Base-by-base conservation (phyloP, 164 flowering plant species). In the Paratinospora sagittata region DNA sequence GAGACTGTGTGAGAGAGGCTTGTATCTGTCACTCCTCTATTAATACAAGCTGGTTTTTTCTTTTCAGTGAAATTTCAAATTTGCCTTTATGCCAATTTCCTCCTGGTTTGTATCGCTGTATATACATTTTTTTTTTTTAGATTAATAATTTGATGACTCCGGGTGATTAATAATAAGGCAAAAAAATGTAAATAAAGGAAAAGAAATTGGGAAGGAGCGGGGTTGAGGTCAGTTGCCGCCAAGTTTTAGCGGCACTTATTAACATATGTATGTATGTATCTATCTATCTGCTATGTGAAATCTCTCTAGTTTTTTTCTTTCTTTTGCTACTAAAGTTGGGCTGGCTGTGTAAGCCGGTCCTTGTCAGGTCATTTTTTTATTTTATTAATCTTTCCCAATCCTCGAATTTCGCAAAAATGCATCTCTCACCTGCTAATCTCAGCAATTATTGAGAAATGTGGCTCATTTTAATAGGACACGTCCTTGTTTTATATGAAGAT, bases 1-100 rank as follows among this genome's bases (percentile, higher is more conserved):
- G 23, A 19, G 61, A 55, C 34, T 30, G 34, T 23, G 21, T n/a
- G 63, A 65, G 67, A 8, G 23, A 17, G 41, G 45, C 24, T 65
- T 36, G 41, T 33, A 34, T 9, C 24, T 65, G 67, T 65, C 45
- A 65, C 67, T 65, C 67, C 45, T 65, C 67, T 65, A 65, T 65
- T 65, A 65, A 65, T 65, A 65, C 67, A 33, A 27, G 66, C 39
- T 33, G 19, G 36, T 64, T 6, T 33, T 64, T 64, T 64, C 39
- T 64, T 64, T 64, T n/a, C 1, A 55, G 19, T 11, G 19, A 47
- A 47, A 47, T 47, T 47, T 47, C 14, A 14, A 47, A 47, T 47
- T 19, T 47, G 14, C 19, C 3, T 47, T 13, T 1, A 47, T 47
- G 23, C 58, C 23, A 52, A 52, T 52, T 52, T 43, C n/a, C n/a